Evolutionary conservation across 2,329 filamentous ascomycete species (phyloP), one percentile per base, ranked within the genome.

Genomic region (Biscogniauxia marginata): DNA sequence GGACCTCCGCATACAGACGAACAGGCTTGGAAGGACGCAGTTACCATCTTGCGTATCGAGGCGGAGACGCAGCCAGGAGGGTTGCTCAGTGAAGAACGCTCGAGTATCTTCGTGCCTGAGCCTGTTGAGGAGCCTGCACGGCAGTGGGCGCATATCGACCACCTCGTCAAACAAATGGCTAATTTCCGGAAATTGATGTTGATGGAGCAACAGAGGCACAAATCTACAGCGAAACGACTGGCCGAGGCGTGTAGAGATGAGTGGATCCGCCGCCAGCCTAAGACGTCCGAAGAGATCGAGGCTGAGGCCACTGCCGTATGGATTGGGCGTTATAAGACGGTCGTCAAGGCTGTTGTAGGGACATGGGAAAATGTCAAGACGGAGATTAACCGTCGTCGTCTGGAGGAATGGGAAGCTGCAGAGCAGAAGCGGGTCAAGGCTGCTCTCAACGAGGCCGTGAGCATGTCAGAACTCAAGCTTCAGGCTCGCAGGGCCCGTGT

Each of bases 81-180:
- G 2, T 71, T 92, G 3, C 79, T 97, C 23, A 91, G 88, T 50
- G 76, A 81, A 53, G 84, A 86, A 57, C 80, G 82, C 57, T 93
- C 90, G 69, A 87, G 86, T 2, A 75, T 88, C 21, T 95, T 90
- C 64, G 80, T 86, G 18, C 89, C 90, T 0, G 90, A 95, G 60
- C 79, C 85, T 11, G 77, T 77, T 57, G 86, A 90, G 55, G 89
- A 96, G 65, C 90, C 90, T 0, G 83, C 85, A 0, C 81, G 83
- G 52, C 91, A 95, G 67, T 98, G 91, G 79, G 86, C 89, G n/a
- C 92, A 96, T 64, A 83, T 85, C 68, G 93, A 98, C 67, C 90
- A 98, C 69, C 80, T 98, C 52, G 79, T 89, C 47, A 87, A 87
- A 48, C 93, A 96, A 59, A 87, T 89, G 56, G 70, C 88, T 11